These are phyloP conservation scores for Vitis hybrid DNA, from an alignment of 177 flowering plant species.

Conservation along the genomic window DNA sequence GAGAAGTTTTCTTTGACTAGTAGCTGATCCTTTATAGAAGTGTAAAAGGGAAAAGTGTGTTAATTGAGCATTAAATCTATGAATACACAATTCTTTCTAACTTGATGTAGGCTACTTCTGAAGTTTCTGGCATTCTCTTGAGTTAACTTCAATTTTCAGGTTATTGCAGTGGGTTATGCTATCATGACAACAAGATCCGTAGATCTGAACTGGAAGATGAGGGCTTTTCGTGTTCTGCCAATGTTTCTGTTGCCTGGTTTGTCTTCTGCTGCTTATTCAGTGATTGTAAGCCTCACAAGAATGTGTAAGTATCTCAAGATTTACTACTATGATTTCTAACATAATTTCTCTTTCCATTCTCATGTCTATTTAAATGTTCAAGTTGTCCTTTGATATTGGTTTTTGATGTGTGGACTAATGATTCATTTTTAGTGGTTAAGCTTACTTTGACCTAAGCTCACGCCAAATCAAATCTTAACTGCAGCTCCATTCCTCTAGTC, in stretches of 20 bases:
- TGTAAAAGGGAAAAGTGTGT: no score
- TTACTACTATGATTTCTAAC: background rate
- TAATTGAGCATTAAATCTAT: background rate
- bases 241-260: conserved; percentile 84
- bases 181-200: conserved; percentile 74
- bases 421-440: background rate
- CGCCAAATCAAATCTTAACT: no score
- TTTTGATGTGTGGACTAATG: background rate
- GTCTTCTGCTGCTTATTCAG: conserved; percentile 45
- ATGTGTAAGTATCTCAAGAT: conserved; percentile 55
- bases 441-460: no score
- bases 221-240: conserved; percentile 78
- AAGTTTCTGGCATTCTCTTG: background rate
- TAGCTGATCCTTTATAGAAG: background rate
- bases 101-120: background rate
- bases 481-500: no score
- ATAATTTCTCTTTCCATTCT: background rate
- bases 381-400: background rate
- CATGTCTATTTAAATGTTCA: background rate
- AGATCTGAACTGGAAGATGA: conserved; percentile 81
- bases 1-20: background rate
- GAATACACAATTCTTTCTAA: background rate
- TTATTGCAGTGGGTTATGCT: conserved; percentile 84
- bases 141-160: conserved; percentile 35
- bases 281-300: conserved; percentile 44